These are phyloP conservation scores for Bretschneidera sinensis DNA, from an alignment of 345 rosid genomes.

Conservation along the genomic window DNA sequence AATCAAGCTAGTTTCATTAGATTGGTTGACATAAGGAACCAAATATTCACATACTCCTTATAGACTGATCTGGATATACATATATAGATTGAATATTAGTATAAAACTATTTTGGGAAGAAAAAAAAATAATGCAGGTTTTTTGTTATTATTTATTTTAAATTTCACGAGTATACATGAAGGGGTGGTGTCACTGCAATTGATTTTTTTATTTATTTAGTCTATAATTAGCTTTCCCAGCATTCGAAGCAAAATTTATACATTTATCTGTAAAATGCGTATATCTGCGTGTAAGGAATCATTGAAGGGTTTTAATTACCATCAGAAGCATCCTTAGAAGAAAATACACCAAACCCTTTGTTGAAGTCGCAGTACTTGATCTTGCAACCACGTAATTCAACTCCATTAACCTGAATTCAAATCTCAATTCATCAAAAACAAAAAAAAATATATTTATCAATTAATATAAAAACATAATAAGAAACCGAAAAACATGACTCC, in stretches of 20 bases:
- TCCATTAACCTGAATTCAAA: constrained; percentile 51
- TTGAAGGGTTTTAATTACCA: constrained; percentile 26
- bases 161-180: no score
- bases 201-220: no score
- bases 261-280: background rate
- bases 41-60: no score
- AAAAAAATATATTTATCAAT: background rate
- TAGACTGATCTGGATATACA: no score
- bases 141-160: no score
- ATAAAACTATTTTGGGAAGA: no score
- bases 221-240: no score
- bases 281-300: background rate
- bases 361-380: constrained; percentile 47
- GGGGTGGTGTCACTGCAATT: no score
- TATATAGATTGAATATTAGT: no score
- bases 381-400: constrained; percentile 68
- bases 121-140: no score
- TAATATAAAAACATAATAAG: background rate
- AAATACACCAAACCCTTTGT: constrained; percentile 77
- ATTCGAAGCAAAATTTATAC: background rate
- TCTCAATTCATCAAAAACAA: background rate
- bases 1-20: no score
- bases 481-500: background rate
- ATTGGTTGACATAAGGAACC: no score
- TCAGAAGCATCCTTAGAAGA: constrained; percentile 36